A percentile compares a stretch with the other conserved stretches of the same genome.
phyloP scores from a whole-genome alignment of 176 grass and related monocot species.

The Oryza meridionalis region DNA sequence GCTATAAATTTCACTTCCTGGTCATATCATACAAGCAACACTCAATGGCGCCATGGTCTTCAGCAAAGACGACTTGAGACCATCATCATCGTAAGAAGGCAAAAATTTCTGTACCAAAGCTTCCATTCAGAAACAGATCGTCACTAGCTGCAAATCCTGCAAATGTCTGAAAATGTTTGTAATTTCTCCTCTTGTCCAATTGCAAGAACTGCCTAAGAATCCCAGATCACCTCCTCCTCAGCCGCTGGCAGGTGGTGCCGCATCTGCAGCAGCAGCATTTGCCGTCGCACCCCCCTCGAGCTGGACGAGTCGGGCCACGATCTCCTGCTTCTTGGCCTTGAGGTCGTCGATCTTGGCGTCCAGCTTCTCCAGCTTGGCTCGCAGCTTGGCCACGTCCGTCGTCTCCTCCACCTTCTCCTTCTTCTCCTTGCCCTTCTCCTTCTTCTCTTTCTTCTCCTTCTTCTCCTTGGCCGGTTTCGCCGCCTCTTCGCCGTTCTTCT shows the following conservation, averaged over 20 bases:
- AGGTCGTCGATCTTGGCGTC: constrained; percentile 59
- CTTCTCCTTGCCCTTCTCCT: constrained; percentile 42
- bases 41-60: neutral
- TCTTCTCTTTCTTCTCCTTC: constrained; percentile 41
- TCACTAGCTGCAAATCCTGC: neutral
- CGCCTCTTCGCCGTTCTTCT: constrained; percentile 32
- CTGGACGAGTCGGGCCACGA: constrained; percentile 41
- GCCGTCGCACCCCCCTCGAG: constrained; percentile 21
- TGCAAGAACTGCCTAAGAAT: neutral
- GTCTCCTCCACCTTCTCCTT: constrained; percentile 46
- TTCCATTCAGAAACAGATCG: neutral
- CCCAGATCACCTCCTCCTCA: constrained; percentile 17
- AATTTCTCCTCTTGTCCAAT: neutral
- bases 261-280: neutral
- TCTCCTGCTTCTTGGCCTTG: constrained; percentile 59
- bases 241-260: neutral
- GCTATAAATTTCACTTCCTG: neutral
- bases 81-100: no score
- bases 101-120: neutral
- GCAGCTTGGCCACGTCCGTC: constrained; percentile 39
- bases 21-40: neutral
- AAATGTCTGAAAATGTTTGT: neutral
- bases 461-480: constrained; percentile 24
- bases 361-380: constrained; percentile 52
- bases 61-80: neutral